Conservation (phyloP, 2,329 filamentous ascomycete species). For the Gaeumannomyces sp. region DNA sequence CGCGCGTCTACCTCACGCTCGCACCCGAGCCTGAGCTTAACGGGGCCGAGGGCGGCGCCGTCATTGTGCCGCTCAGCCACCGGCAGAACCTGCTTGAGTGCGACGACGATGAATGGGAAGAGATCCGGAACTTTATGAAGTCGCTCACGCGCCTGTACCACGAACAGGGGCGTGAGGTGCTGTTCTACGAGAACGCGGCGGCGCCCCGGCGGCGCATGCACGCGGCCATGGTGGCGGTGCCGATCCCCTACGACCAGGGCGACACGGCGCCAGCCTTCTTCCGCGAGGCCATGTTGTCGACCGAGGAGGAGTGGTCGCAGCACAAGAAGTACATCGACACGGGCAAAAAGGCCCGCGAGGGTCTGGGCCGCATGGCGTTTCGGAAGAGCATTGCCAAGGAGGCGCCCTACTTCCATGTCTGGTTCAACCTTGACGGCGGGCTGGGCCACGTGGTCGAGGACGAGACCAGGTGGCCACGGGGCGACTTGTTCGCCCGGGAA, state of each 20-base stretch:
- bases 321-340: conserved; percentile 95
- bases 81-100: conserved; percentile 89
- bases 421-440: conserved; percentile 89
- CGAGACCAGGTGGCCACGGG: conserved; percentile 73
- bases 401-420: conserved; percentile 97
- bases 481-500: conserved; percentile 89
- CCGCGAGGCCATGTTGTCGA: conserved; percentile 80
- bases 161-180: conserved; percentile 81
- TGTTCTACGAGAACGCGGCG: conserved; percentile 98
- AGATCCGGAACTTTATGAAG: conserved; percentile 99
- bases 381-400: conserved; percentile 79
- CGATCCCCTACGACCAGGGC: conserved; percentile 85
- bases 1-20: conserved; percentile 79
- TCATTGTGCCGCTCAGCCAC: conserved; percentile 86
- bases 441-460: conserved; percentile 92
- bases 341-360: conserved; percentile 54
- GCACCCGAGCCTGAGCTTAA: conserved; percentile 84
- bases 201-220: conserved; percentile 71
- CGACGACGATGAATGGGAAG: conserved; percentile 98
- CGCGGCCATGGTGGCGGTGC: conserved; percentile 78
- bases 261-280: conserved; percentile 93
- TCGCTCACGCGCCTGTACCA: conserved; percentile 89
- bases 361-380: conserved; percentile 75
- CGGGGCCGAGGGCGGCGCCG: conserved; percentile 63
- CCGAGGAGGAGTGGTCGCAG: conserved; percentile 92